Base-by-base conservation (phyloP, 768 basidiomycete genomes). In the Ramaria rubella region DNA sequence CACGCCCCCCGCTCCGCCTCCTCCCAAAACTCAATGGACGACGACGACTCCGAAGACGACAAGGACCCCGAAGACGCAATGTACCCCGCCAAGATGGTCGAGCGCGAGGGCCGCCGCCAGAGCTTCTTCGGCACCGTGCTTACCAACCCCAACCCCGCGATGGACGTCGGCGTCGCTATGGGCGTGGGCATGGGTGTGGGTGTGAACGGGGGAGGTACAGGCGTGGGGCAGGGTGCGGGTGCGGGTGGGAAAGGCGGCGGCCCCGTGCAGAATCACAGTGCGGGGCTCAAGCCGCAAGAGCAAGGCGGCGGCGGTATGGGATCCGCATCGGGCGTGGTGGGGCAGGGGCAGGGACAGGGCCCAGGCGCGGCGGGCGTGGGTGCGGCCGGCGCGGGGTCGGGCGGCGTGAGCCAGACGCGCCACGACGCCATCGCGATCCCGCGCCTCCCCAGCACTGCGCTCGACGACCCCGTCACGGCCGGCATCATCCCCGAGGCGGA, bases 81-180 rank as follows among this genome's bases (percentile, higher is more conserved):
- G 59, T 87, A 83, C 68, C 89, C 90, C 29, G 86, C 80, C 38
- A 83, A 83, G 64, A 73, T 90, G 59, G 89, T 91, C 66, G 76
- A 81, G 61, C 77, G 74, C 65, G 88, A 91, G 71, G 82, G 80
- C 62, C 75, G 79, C 62, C 76, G 82, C 51, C 83, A 87, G 61
- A 85, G 86, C 2, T 93, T 89, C 74, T 90, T 93, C 69, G 76
- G 84, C 62, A 90, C 87, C 12, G 87, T 93, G 58, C 81, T 93
- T 5, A 55, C 23, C 62, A 87, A 88, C 65, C 85, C 87, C 21
- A 79, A 82, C 62, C 73, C 72, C 57, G 80, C 81, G 55, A 68
- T 75, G 24, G 70, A 69, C n/a, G n/a, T n/a, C n/a, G n/a, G n/a
- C n/a, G n/a, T n/a, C n/a, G n/a, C n/a, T n/a, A n/a, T n/a, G n/a